Base-by-base conservation (phyloP, 805 yeast genomes). In the Kluyveromyces wickerhamii region DNA sequence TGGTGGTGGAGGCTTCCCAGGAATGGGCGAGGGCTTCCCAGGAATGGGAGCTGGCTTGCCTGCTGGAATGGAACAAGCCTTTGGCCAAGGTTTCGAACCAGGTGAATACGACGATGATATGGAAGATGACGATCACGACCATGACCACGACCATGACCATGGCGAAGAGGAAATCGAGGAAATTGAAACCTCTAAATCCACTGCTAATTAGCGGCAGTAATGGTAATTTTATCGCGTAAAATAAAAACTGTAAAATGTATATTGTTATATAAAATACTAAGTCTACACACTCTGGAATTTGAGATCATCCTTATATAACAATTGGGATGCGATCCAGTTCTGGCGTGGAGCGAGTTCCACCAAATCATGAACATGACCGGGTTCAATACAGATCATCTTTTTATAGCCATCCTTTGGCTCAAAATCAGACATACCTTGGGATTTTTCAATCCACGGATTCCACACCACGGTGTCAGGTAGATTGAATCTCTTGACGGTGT, bases 381-480 rank as follows among this genome's bases (percentile, higher is more conserved):
- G 94, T 60, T 92, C 98, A 38, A 92, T 72, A 62, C 98, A 92
- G 38, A 92, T 74, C 97, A 92, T 89, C 29, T 79, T 67, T 45
- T 76, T 69, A 65, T 68, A 92, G 5, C 96, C 97, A 35, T 62
- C 59, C 55, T 83, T 85, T 33, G 97, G 98, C 48, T 69, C 72
- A 51, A 89, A 92, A 62, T 92, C 98, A 27, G 67, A 78, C 89
- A 92, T 84, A 2, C 80, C 78, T 16, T 63, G 66, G n/a, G 92
- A 74, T 57, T 82, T 84, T 37, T 80, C 71, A 45, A 73, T 66
- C 98, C 97, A 92, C 23, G 98, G 98, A 60, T 92, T 92, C 98
- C 98, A 92, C 36, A 92, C 96, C 32, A 92, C 97, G 22, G 71
- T 63, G 44, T 76, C 82, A 21, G 66, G 70, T 27, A 84, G 64